These are phyloP conservation scores for Wickerhamomyces rabaulensis DNA, from an alignment of 805 yeast species.

Conservation along the genomic window DNA sequence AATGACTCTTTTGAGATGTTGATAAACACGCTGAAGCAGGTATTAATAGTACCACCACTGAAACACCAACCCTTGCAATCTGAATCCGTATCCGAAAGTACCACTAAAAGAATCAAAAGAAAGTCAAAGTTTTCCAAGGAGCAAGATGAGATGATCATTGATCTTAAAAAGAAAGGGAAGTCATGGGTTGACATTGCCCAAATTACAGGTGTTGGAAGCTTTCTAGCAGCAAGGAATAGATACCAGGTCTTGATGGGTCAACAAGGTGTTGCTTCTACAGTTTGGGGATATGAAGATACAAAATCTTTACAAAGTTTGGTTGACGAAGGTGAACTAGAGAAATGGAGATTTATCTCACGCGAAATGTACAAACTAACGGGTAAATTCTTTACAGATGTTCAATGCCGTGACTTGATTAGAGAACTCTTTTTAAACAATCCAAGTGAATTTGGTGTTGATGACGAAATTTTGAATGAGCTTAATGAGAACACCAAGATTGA, in stretches of 20 bases:
- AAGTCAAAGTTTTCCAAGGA: conserved; percentile 65
- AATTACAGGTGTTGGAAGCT: conserved; percentile 55
- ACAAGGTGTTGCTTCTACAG: conserved; percentile 68
- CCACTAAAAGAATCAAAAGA: conserved; percentile 48
- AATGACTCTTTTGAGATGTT: conserved; percentile 2
- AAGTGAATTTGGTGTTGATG: conserved; percentile 49
- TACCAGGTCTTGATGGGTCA: conserved; percentile 81
- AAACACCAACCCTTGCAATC: conserved; percentile 31
- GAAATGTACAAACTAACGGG: conserved; percentile 52
- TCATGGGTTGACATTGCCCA: conserved; percentile 74
- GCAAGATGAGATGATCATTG: conserved; percentile 62
- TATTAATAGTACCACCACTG: conserved; percentile 16
- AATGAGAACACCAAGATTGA: neutral
- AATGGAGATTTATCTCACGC: conserved; percentile 59
- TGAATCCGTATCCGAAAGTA: conserved; percentile 34
- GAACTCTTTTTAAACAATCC: conserved; percentile 53
- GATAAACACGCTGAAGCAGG: conserved; percentile 9
- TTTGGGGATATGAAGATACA: conserved; percentile 58
- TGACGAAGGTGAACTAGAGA: conserved; percentile 67
- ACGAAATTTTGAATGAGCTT: conserved; percentile 35
- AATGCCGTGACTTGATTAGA: conserved; percentile 50
- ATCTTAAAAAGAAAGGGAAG: conserved; percentile 55
- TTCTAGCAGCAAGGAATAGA: conserved; percentile 69
- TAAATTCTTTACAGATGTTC: conserved; percentile 43
- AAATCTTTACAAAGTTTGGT: conserved; percentile 43